phyloP scores from a whole-genome alignment of 805 yeast genomes.

The Zygosaccharomyces bisporus region DNA sequence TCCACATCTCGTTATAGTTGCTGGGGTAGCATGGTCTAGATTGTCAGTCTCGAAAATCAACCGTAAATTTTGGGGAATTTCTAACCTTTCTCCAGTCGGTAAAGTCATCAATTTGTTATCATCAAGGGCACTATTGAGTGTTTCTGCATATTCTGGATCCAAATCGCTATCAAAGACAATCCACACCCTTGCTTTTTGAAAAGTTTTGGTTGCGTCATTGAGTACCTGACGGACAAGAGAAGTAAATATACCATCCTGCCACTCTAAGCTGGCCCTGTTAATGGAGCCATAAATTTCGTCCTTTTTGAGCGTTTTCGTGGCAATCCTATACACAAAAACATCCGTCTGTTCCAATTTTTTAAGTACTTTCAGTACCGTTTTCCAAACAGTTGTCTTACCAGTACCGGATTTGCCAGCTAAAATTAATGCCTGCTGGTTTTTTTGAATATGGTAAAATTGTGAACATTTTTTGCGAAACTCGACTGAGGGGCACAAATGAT shows the following conservation, averaged over 20 bases:
- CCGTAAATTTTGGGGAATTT: conserved; percentile 58
- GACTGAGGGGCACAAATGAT: conserved; percentile 36
- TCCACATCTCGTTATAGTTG: conserved; percentile 91
- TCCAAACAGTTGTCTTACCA: conserved; percentile 65
- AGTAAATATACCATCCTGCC: conserved; percentile 88
- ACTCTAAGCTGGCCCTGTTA: conserved; percentile 77
- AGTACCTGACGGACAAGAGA: conserved; percentile 54
- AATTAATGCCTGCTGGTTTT: conserved; percentile 73
- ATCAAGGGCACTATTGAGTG: conserved; percentile 83
- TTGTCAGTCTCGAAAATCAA: conserved; percentile 74
- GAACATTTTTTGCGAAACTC: conserved; percentile 51
- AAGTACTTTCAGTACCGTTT: conserved; percentile 45
- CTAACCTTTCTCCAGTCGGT: conserved; percentile 84
- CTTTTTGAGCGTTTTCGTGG: conserved; percentile 73
- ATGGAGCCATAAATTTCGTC: conserved; percentile 63
- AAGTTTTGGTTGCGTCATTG: conserved; percentile 14
- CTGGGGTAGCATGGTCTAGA: conserved; percentile 71
- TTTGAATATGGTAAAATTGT: conserved; percentile 61
- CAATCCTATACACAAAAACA: conserved; percentile 47
- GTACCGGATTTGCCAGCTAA: conserved; percentile 71
- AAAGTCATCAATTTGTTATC: conserved; percentile 78
- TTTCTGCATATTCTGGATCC: conserved; percentile 93
- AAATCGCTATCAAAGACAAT: conserved; percentile 87
- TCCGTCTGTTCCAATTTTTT: conserved; percentile 37
- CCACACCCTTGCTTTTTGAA: conserved; percentile 60